Evolutionary conservation across 768 basidiomycete species (phyloP).

Genomic region (Lyophyllum shimeji): DNA sequence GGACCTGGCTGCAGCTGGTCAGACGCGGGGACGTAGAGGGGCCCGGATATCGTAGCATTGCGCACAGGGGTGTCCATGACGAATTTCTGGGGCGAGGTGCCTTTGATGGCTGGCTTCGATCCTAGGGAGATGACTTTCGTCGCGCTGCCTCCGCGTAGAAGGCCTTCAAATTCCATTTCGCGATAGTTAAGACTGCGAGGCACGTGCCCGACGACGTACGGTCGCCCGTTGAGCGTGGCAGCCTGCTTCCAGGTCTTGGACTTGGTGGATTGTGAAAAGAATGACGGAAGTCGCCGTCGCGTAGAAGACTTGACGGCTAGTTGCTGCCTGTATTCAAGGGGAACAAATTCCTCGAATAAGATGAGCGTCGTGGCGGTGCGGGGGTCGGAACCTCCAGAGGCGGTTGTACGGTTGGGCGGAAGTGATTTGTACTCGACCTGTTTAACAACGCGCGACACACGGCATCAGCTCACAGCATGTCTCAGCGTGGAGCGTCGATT

Average conservation of each 20-base stretch:
- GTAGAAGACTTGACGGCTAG: constrained; percentile 54
- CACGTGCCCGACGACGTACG: constrained; percentile 65
- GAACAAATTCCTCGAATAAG: constrained; percentile 93
- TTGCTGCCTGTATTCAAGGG: constrained; percentile 80
- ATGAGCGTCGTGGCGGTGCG: constrained; percentile 72
- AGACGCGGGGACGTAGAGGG: constrained; percentile 20
- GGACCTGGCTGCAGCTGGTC: constrained; percentile 21
- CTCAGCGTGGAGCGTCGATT: neutral
- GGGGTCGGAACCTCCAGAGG: constrained; percentile 52
- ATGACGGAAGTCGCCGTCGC: constrained; percentile 65
- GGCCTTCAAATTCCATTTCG: constrained; percentile 79
- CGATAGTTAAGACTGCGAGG: constrained; percentile 51
- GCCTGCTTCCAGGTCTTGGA: constrained; percentile 77
- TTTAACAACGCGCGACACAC: neutral
- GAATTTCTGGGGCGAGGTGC: constrained; percentile 4
- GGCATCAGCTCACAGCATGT: neutral
- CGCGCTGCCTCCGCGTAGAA: constrained; percentile 54
- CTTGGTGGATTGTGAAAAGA: constrained; percentile 56
- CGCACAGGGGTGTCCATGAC: constrained; percentile 4
- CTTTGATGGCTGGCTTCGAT: constrained; percentile 24
- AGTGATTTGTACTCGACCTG: constrained; percentile 89
- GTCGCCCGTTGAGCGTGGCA: constrained; percentile 77
- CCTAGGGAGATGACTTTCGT: constrained; percentile 46
- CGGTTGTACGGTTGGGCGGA: constrained; percentile 40
- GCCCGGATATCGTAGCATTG: constrained; percentile 19